These are phyloP conservation scores for Monosporascus sp. DNA, from an alignment of 2,329 filamentous ascomycete species.

Conservation along the genomic window DNA sequence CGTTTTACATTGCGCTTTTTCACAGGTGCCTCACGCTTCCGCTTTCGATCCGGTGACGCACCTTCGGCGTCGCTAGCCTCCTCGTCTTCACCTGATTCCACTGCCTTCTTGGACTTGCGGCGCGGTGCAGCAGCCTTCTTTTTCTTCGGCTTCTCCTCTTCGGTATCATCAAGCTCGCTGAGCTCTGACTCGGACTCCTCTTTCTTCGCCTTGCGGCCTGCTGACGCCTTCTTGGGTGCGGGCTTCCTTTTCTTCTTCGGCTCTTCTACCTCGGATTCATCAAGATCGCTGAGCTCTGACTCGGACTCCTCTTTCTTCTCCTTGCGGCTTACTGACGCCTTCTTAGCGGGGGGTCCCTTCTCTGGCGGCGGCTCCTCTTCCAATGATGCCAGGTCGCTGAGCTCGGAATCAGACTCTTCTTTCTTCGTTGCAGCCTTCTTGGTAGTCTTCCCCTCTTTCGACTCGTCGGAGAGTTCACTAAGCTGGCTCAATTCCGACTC, in stretches of 20 bases:
- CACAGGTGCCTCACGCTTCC: slow-evolving; percentile 15
- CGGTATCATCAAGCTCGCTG: slow-evolving; percentile 15
- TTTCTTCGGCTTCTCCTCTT: slow-evolving; percentile 23
- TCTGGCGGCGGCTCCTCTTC: slow-evolving; percentile 17
- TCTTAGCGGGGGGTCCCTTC: slow-evolving; percentile 6
- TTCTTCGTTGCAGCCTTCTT: slow-evolving; percentile 14
- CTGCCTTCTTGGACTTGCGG: slow-evolving; percentile 22
- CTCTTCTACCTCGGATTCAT: slow-evolving; percentile 25
- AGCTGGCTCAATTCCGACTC: slow-evolving; percentile 25
- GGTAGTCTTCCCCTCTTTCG: slow-evolving; percentile 13
- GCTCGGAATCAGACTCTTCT: slow-evolving; percentile 16
- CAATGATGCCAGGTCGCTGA: slow-evolving; percentile 18
- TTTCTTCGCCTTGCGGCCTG: slow-evolving; percentile 12
- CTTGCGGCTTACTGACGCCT: slow-evolving; percentile 8
- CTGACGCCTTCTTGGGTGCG: slow-evolving; percentile 4
- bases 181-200: slow-evolving; percentile 16
- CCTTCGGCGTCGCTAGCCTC: slow-evolving; percentile 19
- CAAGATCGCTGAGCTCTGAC: slow-evolving; percentile 16
- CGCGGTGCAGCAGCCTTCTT: slow-evolving; percentile 16
- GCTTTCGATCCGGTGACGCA: slow-evolving; percentile 14
- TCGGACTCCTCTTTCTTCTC: slow-evolving; percentile 14
- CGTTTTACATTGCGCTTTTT: slow-evolving; percentile 16
- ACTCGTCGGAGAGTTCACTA: slow-evolving; percentile 18
- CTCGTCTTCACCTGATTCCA: slow-evolving; percentile 23
- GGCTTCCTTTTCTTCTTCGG: slow-evolving; percentile 13